Evolutionary conservation across 2,329 filamentous ascomycete species (phyloP).

Genomic region (Davidsoniella neocaledoniae): DNA sequence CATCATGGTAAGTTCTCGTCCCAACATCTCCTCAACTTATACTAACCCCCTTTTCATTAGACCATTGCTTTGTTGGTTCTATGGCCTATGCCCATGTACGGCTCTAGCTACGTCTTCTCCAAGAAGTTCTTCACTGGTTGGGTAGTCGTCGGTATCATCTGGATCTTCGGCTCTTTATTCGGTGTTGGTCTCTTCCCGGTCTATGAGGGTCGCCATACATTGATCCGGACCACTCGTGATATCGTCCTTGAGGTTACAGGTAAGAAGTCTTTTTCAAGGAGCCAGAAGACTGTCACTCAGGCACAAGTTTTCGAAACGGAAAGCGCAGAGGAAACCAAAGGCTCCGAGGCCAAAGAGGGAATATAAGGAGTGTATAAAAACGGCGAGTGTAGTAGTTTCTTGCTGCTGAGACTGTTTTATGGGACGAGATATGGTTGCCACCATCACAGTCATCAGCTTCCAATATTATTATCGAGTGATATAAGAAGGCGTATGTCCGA

Average conservation of each 20-base stretch:
- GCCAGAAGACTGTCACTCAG: constrained; percentile 11
- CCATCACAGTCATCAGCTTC: too few relatives aligned
- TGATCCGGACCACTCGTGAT: constrained; percentile 30
- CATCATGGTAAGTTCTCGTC: constrained; percentile 36
- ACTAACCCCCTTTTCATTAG: constrained; percentile 11
- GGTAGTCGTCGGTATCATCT: constrained; percentile 61
- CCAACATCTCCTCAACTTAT: too few relatives aligned
- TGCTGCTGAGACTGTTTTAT: neutral
- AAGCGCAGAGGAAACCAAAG: constrained; percentile 8
- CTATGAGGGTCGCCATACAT: constrained; percentile 58
- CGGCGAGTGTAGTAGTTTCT: neutral
- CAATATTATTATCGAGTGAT: too few relatives aligned
- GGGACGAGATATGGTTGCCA: neutral
- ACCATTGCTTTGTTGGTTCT: constrained; percentile 59
- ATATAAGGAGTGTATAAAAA: neutral
- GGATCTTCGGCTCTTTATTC: constrained; percentile 57
- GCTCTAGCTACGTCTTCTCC: constrained; percentile 62
- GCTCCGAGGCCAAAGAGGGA: constrained; percentile 9
- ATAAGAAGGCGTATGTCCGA: too few relatives aligned
- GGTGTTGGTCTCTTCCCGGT: constrained; percentile 69
- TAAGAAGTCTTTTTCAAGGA: constrained; percentile 16
- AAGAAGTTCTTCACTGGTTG: constrained; percentile 72
- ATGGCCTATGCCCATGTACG: constrained; percentile 90
- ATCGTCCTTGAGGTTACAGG: constrained; percentile 17
- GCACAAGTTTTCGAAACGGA: constrained; percentile 10